phyloP scores from a whole-genome alignment of 1,139 yeast genomes.

The Wickerhamomyces sp. region DNA sequence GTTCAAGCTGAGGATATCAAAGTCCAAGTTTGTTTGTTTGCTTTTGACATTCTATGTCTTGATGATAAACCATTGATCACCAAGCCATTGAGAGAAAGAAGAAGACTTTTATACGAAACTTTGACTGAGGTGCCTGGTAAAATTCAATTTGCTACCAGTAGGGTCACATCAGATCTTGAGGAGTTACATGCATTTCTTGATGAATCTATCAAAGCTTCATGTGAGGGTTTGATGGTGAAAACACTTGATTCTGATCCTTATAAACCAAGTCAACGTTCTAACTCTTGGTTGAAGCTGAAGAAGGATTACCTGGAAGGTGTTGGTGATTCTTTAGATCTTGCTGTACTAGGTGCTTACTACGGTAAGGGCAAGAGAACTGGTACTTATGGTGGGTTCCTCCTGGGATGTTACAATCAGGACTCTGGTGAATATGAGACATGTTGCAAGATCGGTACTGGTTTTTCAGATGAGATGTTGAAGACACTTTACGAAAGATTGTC shows the following conservation, averaged over 20 bases:
- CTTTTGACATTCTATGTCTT: conserved; percentile 75
- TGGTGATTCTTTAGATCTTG: conserved; percentile 92
- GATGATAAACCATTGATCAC: conserved; percentile 70
- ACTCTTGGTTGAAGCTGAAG: conserved; percentile 93
- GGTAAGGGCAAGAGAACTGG: conserved; percentile 97
- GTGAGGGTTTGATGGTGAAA: conserved; percentile 97
- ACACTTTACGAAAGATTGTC: conserved; percentile 54
- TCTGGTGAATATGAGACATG: conserved; percentile 91
- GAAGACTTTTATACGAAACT: conserved; percentile 51
- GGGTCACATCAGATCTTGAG: conserved; percentile 67
- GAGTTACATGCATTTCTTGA: conserved; percentile 86
- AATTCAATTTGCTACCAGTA: conserved; percentile 72
- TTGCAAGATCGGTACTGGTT: conserved; percentile 97
- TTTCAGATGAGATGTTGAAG: conserved; percentile 77
- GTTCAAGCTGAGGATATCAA: conserved; percentile 83
- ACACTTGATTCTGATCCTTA: conserved; percentile 79
- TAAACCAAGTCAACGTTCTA: conserved; percentile 91
- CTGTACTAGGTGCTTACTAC: conserved; percentile 88
- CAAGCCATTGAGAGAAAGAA: conserved; percentile 64
- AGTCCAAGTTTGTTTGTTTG: conserved; percentile 87
- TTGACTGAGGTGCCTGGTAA: conserved; percentile 67
- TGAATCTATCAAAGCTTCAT: conserved; percentile 81
- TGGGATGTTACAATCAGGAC: conserved; percentile 87
- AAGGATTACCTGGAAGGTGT: conserved; percentile 92
- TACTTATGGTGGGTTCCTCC: conserved; percentile 85